Evolutionary conservation across 192 early-diverging fungal genomes (phyloP), one percentile per base, ranked within the genome.

Genomic region (Entophlyctis luteolus): DNA sequence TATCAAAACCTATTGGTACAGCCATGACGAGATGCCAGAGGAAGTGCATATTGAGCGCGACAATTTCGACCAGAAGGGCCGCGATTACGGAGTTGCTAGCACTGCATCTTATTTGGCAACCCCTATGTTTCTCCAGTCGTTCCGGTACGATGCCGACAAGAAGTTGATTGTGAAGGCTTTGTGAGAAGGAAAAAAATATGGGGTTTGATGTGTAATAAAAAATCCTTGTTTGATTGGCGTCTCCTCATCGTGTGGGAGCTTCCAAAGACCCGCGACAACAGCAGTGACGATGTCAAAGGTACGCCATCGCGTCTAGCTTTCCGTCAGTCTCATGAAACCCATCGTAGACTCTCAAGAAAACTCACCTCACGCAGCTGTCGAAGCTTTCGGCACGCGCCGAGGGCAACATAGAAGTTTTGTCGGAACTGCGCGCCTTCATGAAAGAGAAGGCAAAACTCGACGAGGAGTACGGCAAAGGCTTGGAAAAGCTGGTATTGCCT

Each of bases 1-100:
- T 29, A 78, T 91, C 71, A 83, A 86, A 29, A 87, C 91, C 66
- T 76, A 87, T 72, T 84, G 89, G 55, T 84, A 88, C 66, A 74
- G 71, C 62, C 75, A 85, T 56, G 82, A 77, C 52, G 67, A 76
- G 36, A 79, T 87, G 62, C 83, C 86, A 25, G 68, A 72, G n/a
- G 75, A 78, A 53, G 71, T 92, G 38, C 65, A 67, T 48, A 84
- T 92, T 47, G 79, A 86, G 34, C 49, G 82, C 53, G 83, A 82
- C 29, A 88, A 90, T 59, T 76, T 91, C 23, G 87, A 88, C 57
- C 70, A 71, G 31, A 70, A 80, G 73, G 76, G 72, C 32, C 59
- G 31, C 31, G 38, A 36, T 20, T 47, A 35, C 6, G 23, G 33
- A 34, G 20, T 57, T 34, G 20, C 14, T 14, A 48, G 50, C 25